These are phyloP conservation scores for Daedaleopsis nitida DNA, from an alignment of 768 basidiomycete genomes.

Conservation along the genomic window DNA sequence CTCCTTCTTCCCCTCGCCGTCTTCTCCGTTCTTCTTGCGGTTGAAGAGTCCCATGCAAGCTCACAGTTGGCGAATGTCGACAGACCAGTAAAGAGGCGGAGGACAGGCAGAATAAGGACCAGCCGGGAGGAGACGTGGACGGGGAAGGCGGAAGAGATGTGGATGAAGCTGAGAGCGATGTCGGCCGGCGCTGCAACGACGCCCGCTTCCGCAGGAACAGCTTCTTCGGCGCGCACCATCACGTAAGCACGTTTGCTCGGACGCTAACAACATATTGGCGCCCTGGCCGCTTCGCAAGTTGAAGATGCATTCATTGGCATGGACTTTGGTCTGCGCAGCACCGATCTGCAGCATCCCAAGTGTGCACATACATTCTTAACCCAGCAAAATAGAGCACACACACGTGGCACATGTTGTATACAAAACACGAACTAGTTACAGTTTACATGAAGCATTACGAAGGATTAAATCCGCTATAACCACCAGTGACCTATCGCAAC, in stretches of 20 bases:
- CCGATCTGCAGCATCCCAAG: background rate
- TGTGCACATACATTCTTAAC: background rate
- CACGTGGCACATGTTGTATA: too few species aligned
- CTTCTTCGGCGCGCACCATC: background rate
- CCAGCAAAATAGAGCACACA: too few species aligned
- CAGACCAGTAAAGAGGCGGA: background rate
- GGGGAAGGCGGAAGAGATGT: background rate
- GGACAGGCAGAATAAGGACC: background rate
- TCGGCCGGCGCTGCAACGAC: background rate
- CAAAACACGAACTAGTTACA: too few species aligned
- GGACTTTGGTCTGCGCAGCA: too few species aligned
- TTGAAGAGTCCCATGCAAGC: slow-evolving; percentile 35
- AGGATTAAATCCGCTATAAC: too few species aligned
- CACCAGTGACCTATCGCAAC: too few species aligned
- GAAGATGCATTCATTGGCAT: background rate
- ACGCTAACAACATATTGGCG: background rate
- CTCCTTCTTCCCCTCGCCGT: slow-evolving; percentile 62
- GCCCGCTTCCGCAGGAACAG: background rate
- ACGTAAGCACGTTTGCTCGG: background rate
- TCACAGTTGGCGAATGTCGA: background rate
- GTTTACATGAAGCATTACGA: too few species aligned
- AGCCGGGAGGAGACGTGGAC: background rate
- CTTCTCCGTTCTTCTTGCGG: slow-evolving; percentile 27
- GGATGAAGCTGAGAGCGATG: background rate
- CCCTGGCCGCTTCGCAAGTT: background rate